phyloP scores from a whole-genome alignment of 495 filamentous ascomycete genomes.

The Hamigera avellanea region DNA sequence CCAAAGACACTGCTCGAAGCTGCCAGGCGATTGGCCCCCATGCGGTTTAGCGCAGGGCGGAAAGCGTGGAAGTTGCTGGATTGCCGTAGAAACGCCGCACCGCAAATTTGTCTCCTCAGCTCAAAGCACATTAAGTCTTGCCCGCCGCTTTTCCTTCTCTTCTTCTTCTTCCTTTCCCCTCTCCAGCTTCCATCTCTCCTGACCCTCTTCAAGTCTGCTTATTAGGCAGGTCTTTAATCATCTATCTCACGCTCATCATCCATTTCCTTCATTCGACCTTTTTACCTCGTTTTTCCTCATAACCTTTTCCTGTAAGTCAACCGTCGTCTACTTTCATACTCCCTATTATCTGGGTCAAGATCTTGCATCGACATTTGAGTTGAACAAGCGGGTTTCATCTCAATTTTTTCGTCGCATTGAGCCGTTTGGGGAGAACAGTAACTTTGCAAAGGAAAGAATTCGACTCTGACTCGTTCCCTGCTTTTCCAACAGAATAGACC shows the following conservation, averaged over 20 bases:
- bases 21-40: neutral
- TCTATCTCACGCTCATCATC: slow-evolving; percentile 2
- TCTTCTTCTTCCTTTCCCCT: slow-evolving; percentile 6
- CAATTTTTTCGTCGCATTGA: no score
- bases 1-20: neutral
- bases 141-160: slow-evolving; percentile 12
- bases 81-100: slow-evolving; percentile 30
- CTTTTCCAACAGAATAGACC: neutral
- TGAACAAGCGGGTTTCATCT: no score
- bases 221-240: slow-evolving; percentile 1
- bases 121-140: slow-evolving; percentile 21
- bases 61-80: slow-evolving; percentile 34
- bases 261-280: neutral
- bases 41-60: slow-evolving; percentile 2
- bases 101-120: slow-evolving; percentile 17
- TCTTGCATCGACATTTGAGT: no score
- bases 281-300: no score
- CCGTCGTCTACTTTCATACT: no score
- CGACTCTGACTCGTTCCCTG: slow-evolving; percentile 2
- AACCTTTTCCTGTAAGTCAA: no score
- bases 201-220: slow-evolving; percentile 4
- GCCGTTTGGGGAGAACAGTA: no score
- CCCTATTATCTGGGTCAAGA: no score
- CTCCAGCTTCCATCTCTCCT: slow-evolving; percentile 1
- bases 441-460: neutral